These are phyloP conservation scores for Mycena floridula DNA, from an alignment of 768 basidiomycete species.

Conservation along the genomic window DNA sequence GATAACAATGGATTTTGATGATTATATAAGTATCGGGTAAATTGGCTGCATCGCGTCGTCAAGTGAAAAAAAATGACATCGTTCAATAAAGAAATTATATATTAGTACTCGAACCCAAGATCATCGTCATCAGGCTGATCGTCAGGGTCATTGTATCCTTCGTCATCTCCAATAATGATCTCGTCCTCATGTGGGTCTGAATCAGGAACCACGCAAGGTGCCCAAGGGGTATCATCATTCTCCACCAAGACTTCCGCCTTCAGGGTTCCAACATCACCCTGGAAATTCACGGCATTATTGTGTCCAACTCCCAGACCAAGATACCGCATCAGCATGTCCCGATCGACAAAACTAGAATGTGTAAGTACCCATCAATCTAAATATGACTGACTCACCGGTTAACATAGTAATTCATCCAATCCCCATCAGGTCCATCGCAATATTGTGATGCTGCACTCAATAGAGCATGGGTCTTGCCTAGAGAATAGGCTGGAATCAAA, in stretches of 20 bases:
- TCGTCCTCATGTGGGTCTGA: no score
- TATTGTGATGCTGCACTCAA: slow-evolving; percentile 4
- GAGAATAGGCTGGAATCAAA: slow-evolving; percentile 27
- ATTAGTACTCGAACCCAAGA: no score
- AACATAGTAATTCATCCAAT: slow-evolving; percentile 23
- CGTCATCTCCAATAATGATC: no score
- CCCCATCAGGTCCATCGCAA: slow-evolving; percentile 5
- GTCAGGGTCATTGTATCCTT: no score
- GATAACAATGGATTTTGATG: no score
- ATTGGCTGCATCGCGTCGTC: no score
- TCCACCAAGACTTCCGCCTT: neutral
- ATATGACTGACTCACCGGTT: slow-evolving; percentile 17
- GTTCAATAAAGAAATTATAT: no score
- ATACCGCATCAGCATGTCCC: slow-evolving; percentile 20
- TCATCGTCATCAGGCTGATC: no score
- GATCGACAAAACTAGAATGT: slow-evolving; percentile 13
- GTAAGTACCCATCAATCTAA: neutral
- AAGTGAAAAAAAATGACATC: no score
- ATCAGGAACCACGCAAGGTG: no score
- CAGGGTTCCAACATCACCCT: neutral
- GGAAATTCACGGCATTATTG: neutral
- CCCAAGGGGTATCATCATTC: neutral
- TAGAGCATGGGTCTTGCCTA: slow-evolving; percentile 5
- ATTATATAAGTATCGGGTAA: no score
- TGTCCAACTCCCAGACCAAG: slow-evolving; percentile 18